A percentile compares a stretch with the other conserved stretches of the same genome.
phyloP scores from a whole-genome alignment of 352 stramenopile genomes.

The Phytophthora hibernalis region DNA sequence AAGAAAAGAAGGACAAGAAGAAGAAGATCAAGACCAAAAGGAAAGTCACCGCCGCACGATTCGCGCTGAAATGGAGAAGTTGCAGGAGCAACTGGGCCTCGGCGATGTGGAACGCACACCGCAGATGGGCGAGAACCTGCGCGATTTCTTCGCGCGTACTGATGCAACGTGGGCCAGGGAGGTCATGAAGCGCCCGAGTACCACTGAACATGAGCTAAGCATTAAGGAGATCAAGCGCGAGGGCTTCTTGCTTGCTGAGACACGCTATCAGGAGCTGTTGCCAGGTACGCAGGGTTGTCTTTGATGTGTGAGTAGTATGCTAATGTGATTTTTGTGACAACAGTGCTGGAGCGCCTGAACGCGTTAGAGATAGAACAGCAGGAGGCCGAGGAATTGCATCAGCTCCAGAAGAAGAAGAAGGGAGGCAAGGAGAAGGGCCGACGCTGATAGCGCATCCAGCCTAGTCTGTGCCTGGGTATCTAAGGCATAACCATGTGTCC shows the following conservation, averaged over 20 bases:
- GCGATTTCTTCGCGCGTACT: slow-evolving; percentile 90
- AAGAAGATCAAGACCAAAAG: slow-evolving; percentile 71
- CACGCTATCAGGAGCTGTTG: slow-evolving; percentile 83
- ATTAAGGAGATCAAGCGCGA: slow-evolving; percentile 91
- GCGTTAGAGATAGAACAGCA: slow-evolving; percentile 82
- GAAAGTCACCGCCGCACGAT: slow-evolving; percentile 72
- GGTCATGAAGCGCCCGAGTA: slow-evolving; percentile 67
- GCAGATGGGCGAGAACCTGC: slow-evolving; percentile 84
- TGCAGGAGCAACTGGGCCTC: slow-evolving; percentile 81
- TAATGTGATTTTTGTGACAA: slow-evolving; percentile 26
- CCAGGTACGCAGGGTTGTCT: slow-evolving; percentile 49
- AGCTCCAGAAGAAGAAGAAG: slow-evolving; percentile 75
- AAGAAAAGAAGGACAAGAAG: slow-evolving; percentile 66
- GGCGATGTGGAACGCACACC: slow-evolving; percentile 75
- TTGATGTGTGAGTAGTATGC: not conserved
- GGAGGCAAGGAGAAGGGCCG: slow-evolving; percentile 75
- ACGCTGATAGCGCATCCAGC: slow-evolving; percentile 44
- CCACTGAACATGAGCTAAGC: slow-evolving; percentile 71
- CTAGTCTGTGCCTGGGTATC: slow-evolving; percentile 18
- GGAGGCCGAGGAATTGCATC: slow-evolving; percentile 77
- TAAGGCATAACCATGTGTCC: slow-evolving; percentile 24
- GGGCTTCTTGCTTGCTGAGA: slow-evolving; percentile 75
- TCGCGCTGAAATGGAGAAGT: slow-evolving; percentile 84
- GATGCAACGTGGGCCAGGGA: slow-evolving; percentile 70
- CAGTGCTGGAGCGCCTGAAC: slow-evolving; percentile 83